A percentile compares a stretch with the other conserved stretches of the same genome.
These are phyloP conservation scores for Euryodendron excelsum DNA, from an alignment of 148 eudicot species.

Conservation along the genomic window DNA sequence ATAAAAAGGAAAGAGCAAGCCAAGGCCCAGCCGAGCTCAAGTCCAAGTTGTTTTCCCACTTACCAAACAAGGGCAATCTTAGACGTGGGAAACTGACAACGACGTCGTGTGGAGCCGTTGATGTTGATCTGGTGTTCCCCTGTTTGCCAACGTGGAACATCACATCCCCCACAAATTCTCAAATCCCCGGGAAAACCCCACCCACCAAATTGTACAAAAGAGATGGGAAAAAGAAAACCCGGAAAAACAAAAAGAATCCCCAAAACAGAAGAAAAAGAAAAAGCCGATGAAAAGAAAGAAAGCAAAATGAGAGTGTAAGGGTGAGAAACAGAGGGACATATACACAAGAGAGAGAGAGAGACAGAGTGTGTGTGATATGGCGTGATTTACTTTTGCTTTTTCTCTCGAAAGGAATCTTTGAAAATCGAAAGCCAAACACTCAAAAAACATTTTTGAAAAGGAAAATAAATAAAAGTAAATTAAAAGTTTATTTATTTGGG, in stretches of 20 bases:
- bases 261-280: conserved; percentile 7
- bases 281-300: conserved; percentile 14
- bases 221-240: background rate
- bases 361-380: too few species aligned
- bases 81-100: too few species aligned
- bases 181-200: background rate
- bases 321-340: background rate
- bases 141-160: background rate
- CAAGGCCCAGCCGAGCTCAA: too few species aligned
- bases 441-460: background rate
- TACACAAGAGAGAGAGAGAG: too few species aligned
- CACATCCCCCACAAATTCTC: background rate
- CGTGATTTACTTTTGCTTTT: conserved; percentile 33
- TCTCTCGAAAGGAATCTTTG: conserved; percentile 47
- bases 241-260: conserved; percentile 7
- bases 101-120: too few species aligned
- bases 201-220: conserved; percentile 5
- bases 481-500: background rate
- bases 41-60: too few species aligned
- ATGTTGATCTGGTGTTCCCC: too few species aligned
- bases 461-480: background rate
- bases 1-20: too few species aligned
- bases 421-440: conserved; percentile 19
- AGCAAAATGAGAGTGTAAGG: conserved; percentile 24
- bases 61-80: too few species aligned